These are phyloP conservation scores for Fraxinus americana DNA, from an alignment of 257 asterid species.

Conservation along the genomic window DNA sequence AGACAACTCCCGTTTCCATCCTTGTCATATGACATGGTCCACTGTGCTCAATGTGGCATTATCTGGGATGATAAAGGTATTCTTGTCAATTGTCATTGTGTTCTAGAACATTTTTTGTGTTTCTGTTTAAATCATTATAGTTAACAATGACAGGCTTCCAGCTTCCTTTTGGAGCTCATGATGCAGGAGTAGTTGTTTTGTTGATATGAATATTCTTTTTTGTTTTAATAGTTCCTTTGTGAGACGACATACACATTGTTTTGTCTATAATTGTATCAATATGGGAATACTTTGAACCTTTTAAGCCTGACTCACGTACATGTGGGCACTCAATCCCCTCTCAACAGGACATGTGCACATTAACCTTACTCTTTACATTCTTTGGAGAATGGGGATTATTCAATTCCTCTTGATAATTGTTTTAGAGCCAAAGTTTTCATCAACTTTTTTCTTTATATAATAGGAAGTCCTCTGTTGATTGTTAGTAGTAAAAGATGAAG, in stretches of 20 bases:
- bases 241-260: neutral
- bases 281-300: neutral
- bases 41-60: slow-evolving; percentile 94
- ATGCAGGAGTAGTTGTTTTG: neutral
- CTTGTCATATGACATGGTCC: slow-evolving; percentile 93
- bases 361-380: neutral
- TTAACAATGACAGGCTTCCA: slow-evolving; percentile 6
- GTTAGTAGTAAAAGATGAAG: neutral
- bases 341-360: neutral
- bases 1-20: slow-evolving; percentile 92
- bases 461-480: neutral
- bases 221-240: neutral
- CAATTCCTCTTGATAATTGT: neutral
- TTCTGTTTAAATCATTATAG: slow-evolving; percentile 8
- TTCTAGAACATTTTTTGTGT: neutral
- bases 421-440: neutral
- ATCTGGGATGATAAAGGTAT: slow-evolving; percentile 93
- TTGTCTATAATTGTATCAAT: neutral
- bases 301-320: neutral
- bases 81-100: neutral
- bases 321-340: neutral
- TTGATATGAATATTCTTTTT: neutral
- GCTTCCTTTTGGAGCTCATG: neutral
- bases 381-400: neutral
- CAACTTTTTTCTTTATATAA: neutral